Percentiles rank a stretch among this genome's conserved stretches.
phyloP scores from a whole-genome alignment of 306 rosid genomes.

The Phaseolus lunatus region DNA sequence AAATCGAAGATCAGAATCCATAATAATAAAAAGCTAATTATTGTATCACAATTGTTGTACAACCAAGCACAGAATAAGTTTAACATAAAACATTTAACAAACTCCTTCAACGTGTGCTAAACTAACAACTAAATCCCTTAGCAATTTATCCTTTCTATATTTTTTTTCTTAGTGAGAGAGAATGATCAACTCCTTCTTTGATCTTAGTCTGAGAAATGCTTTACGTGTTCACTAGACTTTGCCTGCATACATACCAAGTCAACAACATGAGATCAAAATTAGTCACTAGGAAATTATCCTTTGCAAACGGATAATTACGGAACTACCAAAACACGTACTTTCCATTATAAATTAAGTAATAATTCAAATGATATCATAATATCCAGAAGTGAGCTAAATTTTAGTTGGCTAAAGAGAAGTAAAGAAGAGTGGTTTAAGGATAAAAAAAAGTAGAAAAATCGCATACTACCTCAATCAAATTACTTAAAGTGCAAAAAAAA shows the following conservation, averaged over 20 bases:
- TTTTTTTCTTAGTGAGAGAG: not conserved
- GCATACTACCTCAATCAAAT: no score
- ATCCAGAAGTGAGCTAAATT: no score
- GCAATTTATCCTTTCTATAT: constrained; percentile 7
- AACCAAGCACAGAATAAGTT: constrained; percentile 16
- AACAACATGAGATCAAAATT: constrained; percentile 34
- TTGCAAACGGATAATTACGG: constrained; percentile 3
- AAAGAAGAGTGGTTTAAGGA: no score
- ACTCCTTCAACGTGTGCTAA: not conserved
- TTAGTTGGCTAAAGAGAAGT: no score
- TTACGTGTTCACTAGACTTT: constrained; percentile 57
- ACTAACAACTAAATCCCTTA: constrained; percentile 11
- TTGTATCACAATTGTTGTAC: constrained; percentile 10
- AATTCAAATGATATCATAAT: constrained; percentile 26
- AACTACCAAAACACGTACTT: constrained; percentile 11
- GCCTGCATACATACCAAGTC: constrained; percentile 57
- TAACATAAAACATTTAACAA: not conserved
- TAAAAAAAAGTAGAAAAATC: no score
- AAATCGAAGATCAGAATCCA: not conserved
- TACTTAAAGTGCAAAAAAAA: no score
- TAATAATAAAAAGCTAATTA: constrained; percentile 15
- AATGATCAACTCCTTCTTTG: constrained; percentile 41
- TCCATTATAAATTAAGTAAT: not conserved
- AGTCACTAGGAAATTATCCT: constrained; percentile 5
- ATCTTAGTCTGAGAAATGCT: constrained; percentile 58